phyloP scores from a whole-genome alignment of 2,329 filamentous ascomycete genomes.

The Trichoderma polysporum region DNA sequence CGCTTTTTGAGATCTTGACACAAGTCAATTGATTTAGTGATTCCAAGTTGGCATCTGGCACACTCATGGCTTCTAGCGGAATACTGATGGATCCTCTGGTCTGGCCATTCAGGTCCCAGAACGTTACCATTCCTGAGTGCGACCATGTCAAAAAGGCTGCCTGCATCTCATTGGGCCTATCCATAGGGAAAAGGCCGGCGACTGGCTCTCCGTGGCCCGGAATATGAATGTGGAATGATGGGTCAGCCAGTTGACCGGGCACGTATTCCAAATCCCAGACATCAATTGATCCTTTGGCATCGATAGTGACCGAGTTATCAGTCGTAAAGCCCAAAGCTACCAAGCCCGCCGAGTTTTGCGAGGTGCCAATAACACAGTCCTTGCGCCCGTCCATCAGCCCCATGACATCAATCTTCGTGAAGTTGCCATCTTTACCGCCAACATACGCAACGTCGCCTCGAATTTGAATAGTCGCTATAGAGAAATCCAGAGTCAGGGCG shows the following conservation, averaged over 20 bases:
- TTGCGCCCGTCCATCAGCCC: conserved; percentile 45
- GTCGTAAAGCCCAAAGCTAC: conserved; percentile 68
- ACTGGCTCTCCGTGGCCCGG: conserved; percentile 64
- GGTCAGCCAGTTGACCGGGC: conserved; percentile 40
- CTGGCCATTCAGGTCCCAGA: conserved; percentile 76
- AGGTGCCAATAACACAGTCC: conserved; percentile 41
- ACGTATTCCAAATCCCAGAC: conserved; percentile 55
- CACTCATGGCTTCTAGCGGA: conserved; percentile 73
- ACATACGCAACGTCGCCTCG: conserved; percentile 61
- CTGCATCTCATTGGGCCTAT: conserved; percentile 56
- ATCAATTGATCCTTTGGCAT: conserved; percentile 72
- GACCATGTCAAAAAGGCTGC: conserved; percentile 91
- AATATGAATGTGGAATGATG: conserved; percentile 53
- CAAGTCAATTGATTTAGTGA: conserved; percentile 59
- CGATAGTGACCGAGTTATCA: conserved; percentile 70
- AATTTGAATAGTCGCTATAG: conserved; percentile 65
- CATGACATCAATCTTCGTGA: conserved; percentile 53
- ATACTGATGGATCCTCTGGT: conserved; percentile 65
- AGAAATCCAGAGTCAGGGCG: conserved; percentile 65
- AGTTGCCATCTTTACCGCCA: conserved; percentile 65
- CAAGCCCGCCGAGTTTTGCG: conserved; percentile 46
- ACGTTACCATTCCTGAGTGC: conserved; percentile 71
- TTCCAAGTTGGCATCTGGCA: conserved; percentile 52
- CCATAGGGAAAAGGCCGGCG: conserved; percentile 70
- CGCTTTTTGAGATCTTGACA: conserved; percentile 59